Evolutionary conservation across 139 green algal genomes (phyloP), one percentile per base, ranked within the genome.

Genomic region (Chlorella sorokiniana): DNA sequence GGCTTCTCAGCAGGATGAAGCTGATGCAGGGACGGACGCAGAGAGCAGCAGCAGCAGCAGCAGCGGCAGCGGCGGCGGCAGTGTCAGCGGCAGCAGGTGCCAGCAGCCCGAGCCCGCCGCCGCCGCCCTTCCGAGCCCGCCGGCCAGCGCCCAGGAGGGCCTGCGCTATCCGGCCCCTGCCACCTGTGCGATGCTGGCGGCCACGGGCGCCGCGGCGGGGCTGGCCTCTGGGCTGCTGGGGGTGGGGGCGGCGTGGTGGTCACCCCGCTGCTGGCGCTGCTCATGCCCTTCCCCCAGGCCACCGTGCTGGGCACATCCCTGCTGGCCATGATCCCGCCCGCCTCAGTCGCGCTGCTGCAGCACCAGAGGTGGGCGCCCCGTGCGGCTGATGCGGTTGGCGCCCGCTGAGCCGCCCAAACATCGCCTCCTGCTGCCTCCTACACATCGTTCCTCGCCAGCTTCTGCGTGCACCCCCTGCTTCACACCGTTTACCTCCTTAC

Each of bases 141-240:
- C 33, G 31, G 40, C 27, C 31, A 69, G 31, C 31, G 27, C 23
- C 16, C 8, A 51, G 22, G 48, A 78, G 22, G 16, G 18, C 33
- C 9, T 78, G 11, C 6, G 3, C 2, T 41, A 69, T 1, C 73
- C 73, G 25, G 69, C 76, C 22, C 72, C 80, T 61, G 35, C 64
- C 23, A 86, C 35, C 18, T 83, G 88, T 11, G 79, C 68, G 1
- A 51, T 83, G 31, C 65, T 95, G 18, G 71, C 74, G 1, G 83
- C 71, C 16, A 92, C 84, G 14, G 92, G 92, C 22, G 63, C 70
- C 0, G 31, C 93, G 40, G 89, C 92, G 9, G 92, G 92, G 18
- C 86, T 95, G 35, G 91, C 92, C 22, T 89, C 77, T 33, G 92
- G 92, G 3, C 82, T 95, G 45, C 86, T 96, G 20, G 92, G 92